Percentiles rank a stretch among this genome's conserved stretches.
phyloP scores from a whole-genome alignment of 129 eudicot genomes.

The Chrysanthemum makinoi region DNA sequence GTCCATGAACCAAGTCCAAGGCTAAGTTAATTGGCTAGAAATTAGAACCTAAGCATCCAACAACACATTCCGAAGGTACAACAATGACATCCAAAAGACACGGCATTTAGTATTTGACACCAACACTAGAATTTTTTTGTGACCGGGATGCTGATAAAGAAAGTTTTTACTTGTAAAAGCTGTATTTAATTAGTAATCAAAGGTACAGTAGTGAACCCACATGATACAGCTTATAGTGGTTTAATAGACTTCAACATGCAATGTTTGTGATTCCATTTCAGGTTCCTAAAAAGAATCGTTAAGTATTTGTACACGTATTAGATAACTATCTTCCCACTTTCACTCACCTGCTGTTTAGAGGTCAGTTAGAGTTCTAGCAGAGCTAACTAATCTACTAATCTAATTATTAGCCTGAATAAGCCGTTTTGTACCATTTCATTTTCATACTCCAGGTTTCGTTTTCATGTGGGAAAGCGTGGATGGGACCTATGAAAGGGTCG shows the following conservation, averaged over 20 bases:
- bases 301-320: background rate
- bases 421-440: background rate
- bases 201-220: background rate
- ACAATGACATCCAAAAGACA: conserved; percentile 15
- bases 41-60: conserved; percentile 16
- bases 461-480: background rate
- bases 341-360: background rate
- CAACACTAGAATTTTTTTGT: conserved; percentile 22
- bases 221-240: background rate
- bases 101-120: conserved; percentile 13
- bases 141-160: conserved; percentile 9
- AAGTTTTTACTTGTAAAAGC: conserved; percentile 1
- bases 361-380: background rate
- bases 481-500: background rate
- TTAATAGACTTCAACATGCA: background rate
- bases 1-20: conserved; percentile 16
- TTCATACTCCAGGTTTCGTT: background rate
- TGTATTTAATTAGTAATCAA: conserved; percentile 17
- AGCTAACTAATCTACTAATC: background rate
- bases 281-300: background rate
- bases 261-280: background rate
- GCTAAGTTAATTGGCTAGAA: conserved; percentile 13
- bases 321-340: background rate
- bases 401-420: background rate
- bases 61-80: conserved; percentile 24